Evolutionary conservation across 164 flowering plant genomes (phyloP).

Genomic region (Kingdonia uniflora): DNA sequence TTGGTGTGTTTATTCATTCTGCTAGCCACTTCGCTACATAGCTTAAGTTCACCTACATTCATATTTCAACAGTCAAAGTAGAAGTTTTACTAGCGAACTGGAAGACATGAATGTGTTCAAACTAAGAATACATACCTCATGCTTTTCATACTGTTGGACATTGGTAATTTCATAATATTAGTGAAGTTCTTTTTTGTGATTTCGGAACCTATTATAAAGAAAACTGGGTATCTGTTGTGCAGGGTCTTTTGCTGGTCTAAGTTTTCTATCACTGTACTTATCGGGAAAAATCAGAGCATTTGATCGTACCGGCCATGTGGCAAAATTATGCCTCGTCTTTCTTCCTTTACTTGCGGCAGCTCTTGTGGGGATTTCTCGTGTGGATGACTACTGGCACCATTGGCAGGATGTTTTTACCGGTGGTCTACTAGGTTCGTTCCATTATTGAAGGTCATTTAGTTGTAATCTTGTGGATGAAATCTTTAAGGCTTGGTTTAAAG

Average conservation of each 20-base stretch:
- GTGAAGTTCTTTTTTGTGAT: background rate
- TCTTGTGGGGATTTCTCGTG: slow-evolving; percentile 72
- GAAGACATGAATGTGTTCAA: too few relatives aligned
- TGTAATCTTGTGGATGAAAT: background rate
- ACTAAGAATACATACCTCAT: too few relatives aligned
- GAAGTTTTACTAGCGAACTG: too few relatives aligned
- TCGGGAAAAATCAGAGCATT: slow-evolving; percentile 68
- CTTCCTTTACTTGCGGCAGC: slow-evolving; percentile 64
- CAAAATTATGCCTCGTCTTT: slow-evolving; percentile 66
- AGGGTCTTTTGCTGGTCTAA: slow-evolving; percentile 94
- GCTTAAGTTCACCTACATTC: too few relatives aligned
- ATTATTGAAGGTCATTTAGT: slow-evolving; percentile 4
- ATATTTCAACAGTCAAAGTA: too few relatives aligned
- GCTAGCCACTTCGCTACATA: too few relatives aligned
- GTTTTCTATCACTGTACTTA: slow-evolving; percentile 66
- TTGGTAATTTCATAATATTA: too few relatives aligned
- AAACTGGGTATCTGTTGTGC: slow-evolving; percentile 9
- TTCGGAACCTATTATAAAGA: background rate
- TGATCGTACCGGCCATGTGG: slow-evolving; percentile 69
- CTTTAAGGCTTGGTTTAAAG: background rate
- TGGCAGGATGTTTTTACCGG: slow-evolving; percentile 94
- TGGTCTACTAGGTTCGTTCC: slow-evolving; percentile 53
- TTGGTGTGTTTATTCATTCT: too few relatives aligned
- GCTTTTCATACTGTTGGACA: too few relatives aligned
- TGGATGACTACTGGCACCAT: slow-evolving; percentile 90